Base-by-base conservation (phyloP, 192 early-diverging fungal genomes). In the Linnemannia elongata region DNA sequence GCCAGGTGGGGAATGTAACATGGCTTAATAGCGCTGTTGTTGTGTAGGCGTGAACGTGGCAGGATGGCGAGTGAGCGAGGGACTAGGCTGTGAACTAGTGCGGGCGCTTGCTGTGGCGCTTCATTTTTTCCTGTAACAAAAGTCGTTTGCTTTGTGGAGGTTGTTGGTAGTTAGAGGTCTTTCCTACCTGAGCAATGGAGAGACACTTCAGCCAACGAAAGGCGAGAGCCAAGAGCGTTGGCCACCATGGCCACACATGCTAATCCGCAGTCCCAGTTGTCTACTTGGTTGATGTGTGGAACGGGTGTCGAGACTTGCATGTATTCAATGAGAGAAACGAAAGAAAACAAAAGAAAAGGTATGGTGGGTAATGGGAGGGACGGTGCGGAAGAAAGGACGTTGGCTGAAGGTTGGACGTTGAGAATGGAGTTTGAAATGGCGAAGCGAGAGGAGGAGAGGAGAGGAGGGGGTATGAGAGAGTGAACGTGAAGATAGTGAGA, bases 191-290 rank as follows among this genome's bases (percentile, higher is more conserved):
- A 80, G 39, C 91, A 93, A 57, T 94, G 92, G 39, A 89, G 76
- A 13, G 88, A 80, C 39, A 96, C 88, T 70, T 94, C 91, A 20
- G 89, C 77, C 36, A 94, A 85, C 13, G 90, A 91, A 75, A 89
- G 90, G 13, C 91, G 88, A 66, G 91, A 82, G 10, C 93, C 91
- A 54, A 94, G 89, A 30, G 93, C 94, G 24, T 93, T 84, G 55
- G 97, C 89, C 7, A 96, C 85, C 96, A 97, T 97, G 55, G 93
- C 93, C 12, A 97, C 91, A 80, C 96, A 96, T 10, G 96, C 96
- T 36, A 98, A 88, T 2, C 97, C 96, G 81, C 97, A 97, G 88
- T 98, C 97, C 96, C 97, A 98, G n/a, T 83, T 81, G 72, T 69
- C 82, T 35, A 85, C 81, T 82, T 92, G 80, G 42, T 63, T 78